A percentile compares a stretch with the other conserved stretches of the same genome.
Conservation (phyloP, 1,284 basidiomycete species). For the Inonotus hispidus region DNA sequence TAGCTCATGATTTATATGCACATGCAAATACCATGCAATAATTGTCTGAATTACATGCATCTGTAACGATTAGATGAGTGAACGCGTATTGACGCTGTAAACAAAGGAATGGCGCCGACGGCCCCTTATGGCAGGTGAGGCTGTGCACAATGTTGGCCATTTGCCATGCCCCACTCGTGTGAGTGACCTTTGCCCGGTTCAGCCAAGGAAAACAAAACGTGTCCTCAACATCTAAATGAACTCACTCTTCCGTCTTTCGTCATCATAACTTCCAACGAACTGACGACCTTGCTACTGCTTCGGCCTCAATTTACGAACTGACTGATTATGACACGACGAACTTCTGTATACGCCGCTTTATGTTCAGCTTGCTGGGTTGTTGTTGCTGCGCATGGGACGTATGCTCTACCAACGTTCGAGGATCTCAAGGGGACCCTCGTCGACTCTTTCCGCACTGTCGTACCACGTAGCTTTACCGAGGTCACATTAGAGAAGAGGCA, state of each 20-base stretch:
- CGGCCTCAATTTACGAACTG: not conserved
- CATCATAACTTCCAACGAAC: not conserved
- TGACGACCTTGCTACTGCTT: not conserved
- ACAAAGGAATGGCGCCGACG: not conserved
- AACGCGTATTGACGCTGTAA: not conserved
- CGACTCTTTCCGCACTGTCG: not conserved
- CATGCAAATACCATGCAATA: conserved; percentile 21
- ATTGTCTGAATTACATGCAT: conserved; percentile 6
- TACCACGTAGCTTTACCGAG: conserved; percentile 3
- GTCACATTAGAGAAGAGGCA: not conserved
- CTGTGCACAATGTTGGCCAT: conserved; percentile 1
- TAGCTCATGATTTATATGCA: conserved; percentile 16
- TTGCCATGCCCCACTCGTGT: not conserved
- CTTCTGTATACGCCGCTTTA: not conserved
- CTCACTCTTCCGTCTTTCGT: not conserved
- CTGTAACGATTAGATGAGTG: not conserved
- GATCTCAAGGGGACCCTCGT: not conserved
- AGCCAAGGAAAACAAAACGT: not conserved
- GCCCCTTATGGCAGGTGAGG: not conserved
- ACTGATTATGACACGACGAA: conserved; percentile 1
- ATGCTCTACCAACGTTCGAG: not conserved
- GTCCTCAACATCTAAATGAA: not conserved
- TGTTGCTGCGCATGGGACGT: not conserved
- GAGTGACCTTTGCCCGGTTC: not conserved
- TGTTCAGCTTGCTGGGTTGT: not conserved